These are phyloP conservation scores for Rhododendron ovatum DNA, from an alignment of 148 eudicot species.

Conservation along the genomic window DNA sequence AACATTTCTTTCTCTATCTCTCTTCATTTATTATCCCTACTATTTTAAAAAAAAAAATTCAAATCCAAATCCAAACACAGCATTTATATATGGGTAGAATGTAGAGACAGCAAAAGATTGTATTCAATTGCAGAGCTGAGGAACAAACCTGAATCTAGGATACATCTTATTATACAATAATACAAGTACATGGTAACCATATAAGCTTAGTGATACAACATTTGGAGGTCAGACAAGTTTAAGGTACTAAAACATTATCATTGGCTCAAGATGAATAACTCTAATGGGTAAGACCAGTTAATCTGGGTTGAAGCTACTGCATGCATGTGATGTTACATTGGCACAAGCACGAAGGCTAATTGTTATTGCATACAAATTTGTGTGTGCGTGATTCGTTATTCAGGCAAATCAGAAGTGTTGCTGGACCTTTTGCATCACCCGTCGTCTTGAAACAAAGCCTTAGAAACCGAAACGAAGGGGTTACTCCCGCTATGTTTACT, in stretches of 20 bases:
- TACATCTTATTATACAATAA: background rate
- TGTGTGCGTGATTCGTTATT: background rate
- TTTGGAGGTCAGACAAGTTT: background rate
- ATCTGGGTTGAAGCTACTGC: background rate
- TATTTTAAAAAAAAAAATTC: too few relatives aligned
- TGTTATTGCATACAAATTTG: background rate
- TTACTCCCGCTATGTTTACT: constrained; percentile 33
- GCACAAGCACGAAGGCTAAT: background rate
- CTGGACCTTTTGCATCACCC: background rate
- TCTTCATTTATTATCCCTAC: too few relatives aligned
- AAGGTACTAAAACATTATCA: background rate
- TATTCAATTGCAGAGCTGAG: background rate
- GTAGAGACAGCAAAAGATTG: background rate
- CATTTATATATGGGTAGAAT: background rate
- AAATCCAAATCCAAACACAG: too few relatives aligned
- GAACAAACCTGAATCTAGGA: background rate
- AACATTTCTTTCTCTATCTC: too few relatives aligned
- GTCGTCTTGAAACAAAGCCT: constrained; percentile 70
- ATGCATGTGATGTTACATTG: background rate
- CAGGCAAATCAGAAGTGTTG: background rate
- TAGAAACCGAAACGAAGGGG: constrained; percentile 40
- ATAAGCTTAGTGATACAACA: background rate
- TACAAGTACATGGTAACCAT: background rate
- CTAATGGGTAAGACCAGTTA: background rate
- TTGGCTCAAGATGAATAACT: background rate